Percentiles rank a stretch among this genome's conserved stretches.
phyloP scores from a whole-genome alignment of 306 rosid genomes.

The Crataegus laevigata region DNA sequence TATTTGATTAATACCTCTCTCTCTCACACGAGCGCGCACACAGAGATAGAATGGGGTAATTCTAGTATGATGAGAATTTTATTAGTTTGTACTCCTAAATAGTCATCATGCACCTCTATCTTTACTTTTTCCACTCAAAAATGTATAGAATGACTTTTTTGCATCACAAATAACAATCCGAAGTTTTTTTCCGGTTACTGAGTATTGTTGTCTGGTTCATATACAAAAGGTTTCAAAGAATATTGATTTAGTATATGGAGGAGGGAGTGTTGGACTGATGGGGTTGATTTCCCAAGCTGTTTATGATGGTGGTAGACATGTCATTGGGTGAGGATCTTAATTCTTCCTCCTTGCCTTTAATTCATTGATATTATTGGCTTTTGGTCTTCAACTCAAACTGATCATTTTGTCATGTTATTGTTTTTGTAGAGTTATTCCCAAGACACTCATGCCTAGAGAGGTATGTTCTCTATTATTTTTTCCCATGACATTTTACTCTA shows the following conservation, averaged over 20 bases:
- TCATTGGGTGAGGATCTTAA: conserved; percentile 56
- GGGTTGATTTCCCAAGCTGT: conserved; percentile 94
- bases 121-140: too few relatives aligned
- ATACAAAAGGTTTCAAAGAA: conserved; percentile 63
- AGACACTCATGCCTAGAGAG: conserved; percentile 98
- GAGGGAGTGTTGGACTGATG: conserved; percentile 98
- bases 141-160: background rate
- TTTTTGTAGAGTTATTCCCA: conserved; percentile 82
- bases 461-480: conserved; percentile 33
- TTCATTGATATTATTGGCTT: background rate
- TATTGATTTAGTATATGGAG: conserved; percentile 96
- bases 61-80: background rate
- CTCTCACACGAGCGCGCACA: background rate
- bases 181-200: background rate
- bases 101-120: background rate
- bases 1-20: background rate
- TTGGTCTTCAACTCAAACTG: conserved; percentile 7
- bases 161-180: background rate
- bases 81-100: background rate
- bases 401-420: conserved; percentile 34
- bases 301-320: conserved; percentile 83
- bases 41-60: background rate
- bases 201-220: conserved; percentile 3
- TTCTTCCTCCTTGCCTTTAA: background rate
- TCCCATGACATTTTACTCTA: conserved; percentile 20